A percentile compares a stretch with the other conserved stretches of the same genome.
These are phyloP conservation scores for Xylariaceae sp. DNA, from an alignment of 2,329 filamentous ascomycete genomes.

Conservation along the genomic window DNA sequence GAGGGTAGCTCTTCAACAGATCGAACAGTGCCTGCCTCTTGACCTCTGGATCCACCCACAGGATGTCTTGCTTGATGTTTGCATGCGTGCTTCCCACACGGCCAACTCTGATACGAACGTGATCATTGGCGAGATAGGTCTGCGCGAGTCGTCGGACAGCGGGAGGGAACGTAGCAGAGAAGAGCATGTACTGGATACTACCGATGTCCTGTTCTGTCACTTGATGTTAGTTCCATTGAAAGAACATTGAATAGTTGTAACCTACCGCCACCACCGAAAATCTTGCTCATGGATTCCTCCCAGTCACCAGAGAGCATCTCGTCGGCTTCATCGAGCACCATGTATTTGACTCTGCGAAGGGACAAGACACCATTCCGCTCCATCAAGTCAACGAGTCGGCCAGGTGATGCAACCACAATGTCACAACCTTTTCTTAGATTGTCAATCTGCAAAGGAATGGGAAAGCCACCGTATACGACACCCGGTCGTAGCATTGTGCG, in stretches of 20 bases:
- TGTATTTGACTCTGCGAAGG: conserved; percentile 70
- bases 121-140: conserved; percentile 66
- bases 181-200: conserved; percentile 68
- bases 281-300: conserved; percentile 66
- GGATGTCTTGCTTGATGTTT: conserved; percentile 76
- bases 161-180: conserved; percentile 92
- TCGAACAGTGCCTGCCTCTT: conserved; percentile 71
- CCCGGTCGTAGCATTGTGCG: conserved; percentile 90
- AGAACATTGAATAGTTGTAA: conserved; percentile 13
- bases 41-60: conserved; percentile 57
- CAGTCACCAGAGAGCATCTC: conserved; percentile 81
- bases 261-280: conserved; percentile 77
- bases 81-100: conserved; percentile 75
- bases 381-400: conserved; percentile 82
- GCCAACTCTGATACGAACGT: conserved; percentile 79
- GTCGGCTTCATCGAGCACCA: conserved; percentile 89
- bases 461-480: conserved; percentile 81
- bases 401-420: conserved; percentile 80
- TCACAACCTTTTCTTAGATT: conserved; percentile 83
- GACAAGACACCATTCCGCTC: conserved; percentile 62
- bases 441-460: conserved; percentile 60
- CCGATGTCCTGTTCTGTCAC: conserved; percentile 66
- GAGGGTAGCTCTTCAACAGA: conserved; percentile 56
- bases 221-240: conserved; percentile 23
- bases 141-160: conserved; percentile 69